A percentile compares a stretch with the other conserved stretches of the same genome.
phyloP scores from a whole-genome alignment of 495 filamentous ascomycete genomes.

The Annulohypoxylon nitens region DNA sequence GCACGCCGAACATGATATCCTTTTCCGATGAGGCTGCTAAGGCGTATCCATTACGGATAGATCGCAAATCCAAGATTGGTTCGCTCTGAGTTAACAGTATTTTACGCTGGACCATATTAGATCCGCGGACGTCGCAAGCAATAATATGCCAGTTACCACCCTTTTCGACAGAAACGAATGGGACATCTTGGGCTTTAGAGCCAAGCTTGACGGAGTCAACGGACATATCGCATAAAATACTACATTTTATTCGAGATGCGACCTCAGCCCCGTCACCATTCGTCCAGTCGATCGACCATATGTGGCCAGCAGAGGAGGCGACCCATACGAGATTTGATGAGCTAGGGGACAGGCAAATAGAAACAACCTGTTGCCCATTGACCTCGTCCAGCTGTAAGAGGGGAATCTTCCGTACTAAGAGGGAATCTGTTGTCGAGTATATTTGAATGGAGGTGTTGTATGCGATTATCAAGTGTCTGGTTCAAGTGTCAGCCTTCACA shows the following conservation, averaged over 20 bases:
- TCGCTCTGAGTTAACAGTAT: slow-evolving; percentile 51
- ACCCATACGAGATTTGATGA: slow-evolving; percentile 75
- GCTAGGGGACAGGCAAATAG: slow-evolving; percentile 70
- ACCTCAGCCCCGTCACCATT: slow-evolving; percentile 64
- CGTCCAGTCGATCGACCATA: slow-evolving; percentile 84
- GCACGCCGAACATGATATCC: slow-evolving; percentile 45
- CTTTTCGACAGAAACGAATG: slow-evolving; percentile 56
- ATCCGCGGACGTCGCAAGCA: slow-evolving; percentile 54
- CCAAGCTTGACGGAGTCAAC: slow-evolving; percentile 58
- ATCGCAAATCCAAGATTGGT: slow-evolving; percentile 52
- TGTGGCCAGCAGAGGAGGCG: slow-evolving; percentile 71
- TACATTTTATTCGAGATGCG: slow-evolving; percentile 49
- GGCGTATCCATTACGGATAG: slow-evolving; percentile 38
- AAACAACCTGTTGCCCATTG: slow-evolving; percentile 58
- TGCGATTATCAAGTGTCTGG: slow-evolving; percentile 76
- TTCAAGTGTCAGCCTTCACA: slow-evolving; percentile 46
- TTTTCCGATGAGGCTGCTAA: slow-evolving; percentile 43
- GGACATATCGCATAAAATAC: slow-evolving; percentile 54
- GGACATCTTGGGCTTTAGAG: slow-evolving; percentile 55
- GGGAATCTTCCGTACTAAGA: slow-evolving; percentile 74
- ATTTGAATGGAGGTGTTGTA: slow-evolving; percentile 76
- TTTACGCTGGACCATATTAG: slow-evolving; percentile 42
- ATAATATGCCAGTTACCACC: slow-evolving; percentile 56
- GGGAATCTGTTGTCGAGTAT: slow-evolving; percentile 83
- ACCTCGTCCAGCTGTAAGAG: slow-evolving; percentile 31